Evolutionary conservation across 345 rosid genomes (phyloP).

Genomic region (Eucalyptus pauciflora): DNA sequence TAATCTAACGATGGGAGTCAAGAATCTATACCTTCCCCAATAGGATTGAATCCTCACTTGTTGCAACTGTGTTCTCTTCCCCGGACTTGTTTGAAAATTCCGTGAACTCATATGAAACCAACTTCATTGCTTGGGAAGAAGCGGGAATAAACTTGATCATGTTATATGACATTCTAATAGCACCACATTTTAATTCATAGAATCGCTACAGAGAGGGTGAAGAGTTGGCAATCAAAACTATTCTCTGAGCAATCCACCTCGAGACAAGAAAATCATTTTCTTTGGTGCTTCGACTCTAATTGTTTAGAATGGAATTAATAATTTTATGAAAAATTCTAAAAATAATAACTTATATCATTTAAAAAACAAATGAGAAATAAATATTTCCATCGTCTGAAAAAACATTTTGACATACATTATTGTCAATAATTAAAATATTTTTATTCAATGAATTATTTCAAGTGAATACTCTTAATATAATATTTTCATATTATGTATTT

Average conservation of each 20-base stretch:
- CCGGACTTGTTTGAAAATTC: background rate
- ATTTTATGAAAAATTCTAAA: background rate
- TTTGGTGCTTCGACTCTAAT: too few relatives aligned
- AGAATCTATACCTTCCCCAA: background rate
- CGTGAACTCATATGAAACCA: background rate
- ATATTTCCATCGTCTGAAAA: background rate
- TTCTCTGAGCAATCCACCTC: too few relatives aligned
- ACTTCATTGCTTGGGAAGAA: too few relatives aligned
- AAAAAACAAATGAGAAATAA: background rate
- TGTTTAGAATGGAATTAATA: too few relatives aligned
- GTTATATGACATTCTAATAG: too few relatives aligned
- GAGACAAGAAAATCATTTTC: too few relatives aligned
- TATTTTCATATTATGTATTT: background rate
- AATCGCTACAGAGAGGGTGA: too few relatives aligned
- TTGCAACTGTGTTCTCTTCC: background rate
- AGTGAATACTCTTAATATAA: background rate
- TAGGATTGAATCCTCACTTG: background rate
- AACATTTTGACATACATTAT: background rate
- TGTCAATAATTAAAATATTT: background rate
- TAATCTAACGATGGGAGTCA: fast-evolving
- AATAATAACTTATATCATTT: background rate
- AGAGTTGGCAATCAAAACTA: too few relatives aligned
- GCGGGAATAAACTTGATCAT: too few relatives aligned
- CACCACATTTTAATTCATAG: too few relatives aligned
- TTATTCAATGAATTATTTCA: background rate